Percentiles rank a stretch among this genome's conserved stretches.
These are phyloP conservation scores for Puccinia horiana DNA, from an alignment of 1,284 basidiomycete species.

Conservation along the genomic window DNA sequence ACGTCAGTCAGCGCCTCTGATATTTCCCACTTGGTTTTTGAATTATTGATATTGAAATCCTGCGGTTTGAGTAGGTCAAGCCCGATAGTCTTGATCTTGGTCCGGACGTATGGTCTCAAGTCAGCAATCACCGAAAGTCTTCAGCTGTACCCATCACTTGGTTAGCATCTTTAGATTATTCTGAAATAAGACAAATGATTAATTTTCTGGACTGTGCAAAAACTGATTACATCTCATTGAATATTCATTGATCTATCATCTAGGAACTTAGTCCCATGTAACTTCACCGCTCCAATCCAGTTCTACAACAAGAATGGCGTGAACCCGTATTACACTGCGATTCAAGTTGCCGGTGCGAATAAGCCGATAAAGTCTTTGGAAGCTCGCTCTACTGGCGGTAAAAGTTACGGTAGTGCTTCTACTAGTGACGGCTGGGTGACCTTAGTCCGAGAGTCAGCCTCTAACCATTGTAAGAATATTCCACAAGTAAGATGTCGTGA, in stretches of 20 bases:
- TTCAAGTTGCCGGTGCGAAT: constrained; percentile 38
- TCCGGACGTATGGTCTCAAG: constrained; percentile 22
- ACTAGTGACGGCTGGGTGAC: not conserved
- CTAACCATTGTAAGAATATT: constrained; percentile 27
- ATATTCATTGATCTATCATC: not conserved
- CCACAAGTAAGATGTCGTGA: not conserved
- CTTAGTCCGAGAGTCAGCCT: not conserved
- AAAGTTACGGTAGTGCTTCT: too few species aligned
- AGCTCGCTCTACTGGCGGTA: not conserved
- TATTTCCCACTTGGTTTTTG: not conserved
- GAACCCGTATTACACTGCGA: constrained; percentile 21
- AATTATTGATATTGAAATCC: not conserved
- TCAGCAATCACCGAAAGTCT: not conserved
- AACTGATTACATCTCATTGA: not conserved
- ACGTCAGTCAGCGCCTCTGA: not conserved
- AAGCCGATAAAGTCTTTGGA: constrained; percentile 14
- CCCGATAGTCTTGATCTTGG: constrained; percentile 30
- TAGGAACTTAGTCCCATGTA: constrained; percentile 38
- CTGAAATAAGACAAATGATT: too few species aligned
- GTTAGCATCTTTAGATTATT: constrained; percentile 1
- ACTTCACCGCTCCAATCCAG: constrained; percentile 4
- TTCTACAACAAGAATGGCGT: constrained; percentile 40
- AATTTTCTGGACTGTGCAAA: too few species aligned
- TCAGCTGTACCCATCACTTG: constrained; percentile 1
- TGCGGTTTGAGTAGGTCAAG: not conserved